Evolutionary conservation across 1,139 yeast genomes (phyloP).

Genomic region (Blastobotrys persicus): DNA sequence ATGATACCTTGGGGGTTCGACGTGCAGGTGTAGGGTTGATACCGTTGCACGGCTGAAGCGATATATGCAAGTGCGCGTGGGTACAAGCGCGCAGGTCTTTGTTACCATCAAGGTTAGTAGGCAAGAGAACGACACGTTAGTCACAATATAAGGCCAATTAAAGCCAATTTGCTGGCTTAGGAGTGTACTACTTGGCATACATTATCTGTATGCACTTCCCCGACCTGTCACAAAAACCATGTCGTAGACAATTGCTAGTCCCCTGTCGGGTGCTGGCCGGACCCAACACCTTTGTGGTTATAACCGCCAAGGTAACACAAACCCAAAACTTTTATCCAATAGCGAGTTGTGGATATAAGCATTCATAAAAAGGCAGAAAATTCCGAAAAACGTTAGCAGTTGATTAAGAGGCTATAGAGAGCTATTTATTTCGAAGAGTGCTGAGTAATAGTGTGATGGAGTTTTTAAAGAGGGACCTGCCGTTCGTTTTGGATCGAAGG

Average conservation of each 20-base stretch:
- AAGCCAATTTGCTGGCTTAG: too few species aligned
- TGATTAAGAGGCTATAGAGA: not conserved
- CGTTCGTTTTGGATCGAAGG: constrained; percentile 6
- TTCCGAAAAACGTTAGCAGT: not conserved
- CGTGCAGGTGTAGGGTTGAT: too few species aligned
- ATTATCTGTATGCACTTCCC: not conserved
- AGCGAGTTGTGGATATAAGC: not conserved
- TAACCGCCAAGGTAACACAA: constrained; percentile 1
- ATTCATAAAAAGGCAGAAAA: not conserved
- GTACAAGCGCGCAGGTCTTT: too few species aligned
- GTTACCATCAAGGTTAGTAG: too few species aligned
- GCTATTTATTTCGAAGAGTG: too few species aligned
- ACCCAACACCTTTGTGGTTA: constrained; percentile 2
- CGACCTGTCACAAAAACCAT: not conserved
- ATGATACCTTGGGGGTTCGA: too few species aligned
- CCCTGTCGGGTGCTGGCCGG: not conserved
- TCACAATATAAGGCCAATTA: too few species aligned
- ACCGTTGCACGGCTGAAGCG: too few species aligned
- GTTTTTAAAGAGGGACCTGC: constrained; percentile 3
- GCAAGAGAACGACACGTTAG: too few species aligned
- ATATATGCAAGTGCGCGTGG: too few species aligned
- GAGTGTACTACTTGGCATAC: too few species aligned
- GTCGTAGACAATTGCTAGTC: not conserved
- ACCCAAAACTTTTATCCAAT: not conserved
- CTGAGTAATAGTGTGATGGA: too few species aligned